Evolutionary conservation across 129 eudicot genomes (phyloP), one percentile per base, ranked within the genome.

Genomic region (Pulicaria dysenterica): DNA sequence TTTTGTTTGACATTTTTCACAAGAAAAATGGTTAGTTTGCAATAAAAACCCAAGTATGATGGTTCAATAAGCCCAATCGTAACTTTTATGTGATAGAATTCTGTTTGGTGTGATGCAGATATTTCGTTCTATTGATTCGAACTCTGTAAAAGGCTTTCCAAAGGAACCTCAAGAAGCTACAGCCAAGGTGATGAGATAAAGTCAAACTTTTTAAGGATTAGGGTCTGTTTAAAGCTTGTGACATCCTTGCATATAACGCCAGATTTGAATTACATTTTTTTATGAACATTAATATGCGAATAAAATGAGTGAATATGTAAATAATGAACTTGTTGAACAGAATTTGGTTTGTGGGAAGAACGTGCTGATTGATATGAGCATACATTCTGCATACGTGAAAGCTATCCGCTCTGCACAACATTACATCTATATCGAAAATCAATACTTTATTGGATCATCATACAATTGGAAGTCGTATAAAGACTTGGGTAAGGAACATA

Each of bases 321-420:
- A 46, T 61, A 56, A 56, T 53, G n/a, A 49, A 67, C 8, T 79
- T 77, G 57, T 74, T 66, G 6, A 67, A 69, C 90, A 91, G 97
- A 91, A 91, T 85, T 64, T 91, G 87, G 83, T 83, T 8, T 91
- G 97, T 45, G 97, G 97, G 54, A 91, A 91, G 84, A 91, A 91
- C 48, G 85, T 88, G 55, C 87, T 91, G 13, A 88, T 91, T 40
- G 97, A 91, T 63, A 88, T 91, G 97, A 91, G 97, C 85, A 91
- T 91, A 83, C 97, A 91, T 79, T 77, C 92, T 10, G 97, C 97
- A 61, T 91, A 91, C 42, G 82, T 91, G 67, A 88, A 88, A 75
- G 95, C 97, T 39, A 91, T 91, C 19, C 95, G 95, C 56, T 74
- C 97, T 70, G 97, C 97, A 13, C 97, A 91, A 70, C 95, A 91